phyloP scores from a whole-genome alignment of 2,329 filamentous ascomycete genomes.

The Calycina herbarum region DNA sequence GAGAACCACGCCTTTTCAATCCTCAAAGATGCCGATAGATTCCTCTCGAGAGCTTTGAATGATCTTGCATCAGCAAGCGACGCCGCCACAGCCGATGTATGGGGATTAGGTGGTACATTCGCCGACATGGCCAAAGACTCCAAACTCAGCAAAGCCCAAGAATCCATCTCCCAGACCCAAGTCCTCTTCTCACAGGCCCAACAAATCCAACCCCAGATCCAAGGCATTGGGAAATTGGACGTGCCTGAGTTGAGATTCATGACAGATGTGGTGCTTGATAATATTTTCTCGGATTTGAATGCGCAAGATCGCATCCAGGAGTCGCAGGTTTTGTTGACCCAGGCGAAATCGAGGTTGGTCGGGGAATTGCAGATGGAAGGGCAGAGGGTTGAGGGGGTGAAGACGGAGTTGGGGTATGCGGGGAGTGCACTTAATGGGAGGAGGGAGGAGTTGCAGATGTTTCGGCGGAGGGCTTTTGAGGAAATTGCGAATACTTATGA shows the following conservation, averaged over 20 bases:
- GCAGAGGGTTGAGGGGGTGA: constrained; percentile 34
- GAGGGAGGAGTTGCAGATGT: constrained; percentile 44
- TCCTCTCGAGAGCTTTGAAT: constrained; percentile 39
- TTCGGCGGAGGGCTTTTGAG: constrained; percentile 47
- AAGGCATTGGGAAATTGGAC: constrained; percentile 41
- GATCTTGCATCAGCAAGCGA: constrained; percentile 46
- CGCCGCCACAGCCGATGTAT: constrained; percentile 48
- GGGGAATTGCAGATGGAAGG: constrained; percentile 39
- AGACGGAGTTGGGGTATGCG: constrained; percentile 34
- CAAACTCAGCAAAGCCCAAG: constrained; percentile 50
- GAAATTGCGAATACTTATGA: constrained; percentile 22
- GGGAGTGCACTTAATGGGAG: constrained; percentile 40
- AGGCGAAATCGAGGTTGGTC: constrained; percentile 38
- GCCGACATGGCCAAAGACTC: constrained; percentile 55
- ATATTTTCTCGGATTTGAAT: constrained; percentile 52
- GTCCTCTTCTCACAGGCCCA: constrained; percentile 44
- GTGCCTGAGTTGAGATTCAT: constrained; percentile 49
- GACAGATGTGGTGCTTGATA: constrained; percentile 55
- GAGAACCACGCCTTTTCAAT: constrained; percentile 45
- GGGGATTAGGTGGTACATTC: constrained; percentile 48
- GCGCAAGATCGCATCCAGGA: constrained; percentile 54
- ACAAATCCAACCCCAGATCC: constrained; percentile 42
- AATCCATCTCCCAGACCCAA: constrained; percentile 43
- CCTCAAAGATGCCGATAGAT: constrained; percentile 43
- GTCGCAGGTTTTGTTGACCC: constrained; percentile 41